Evolutionary conservation across 2,329 filamentous ascomycete species (phyloP).

Genomic region (Arthrobotrys sinensis): DNA sequence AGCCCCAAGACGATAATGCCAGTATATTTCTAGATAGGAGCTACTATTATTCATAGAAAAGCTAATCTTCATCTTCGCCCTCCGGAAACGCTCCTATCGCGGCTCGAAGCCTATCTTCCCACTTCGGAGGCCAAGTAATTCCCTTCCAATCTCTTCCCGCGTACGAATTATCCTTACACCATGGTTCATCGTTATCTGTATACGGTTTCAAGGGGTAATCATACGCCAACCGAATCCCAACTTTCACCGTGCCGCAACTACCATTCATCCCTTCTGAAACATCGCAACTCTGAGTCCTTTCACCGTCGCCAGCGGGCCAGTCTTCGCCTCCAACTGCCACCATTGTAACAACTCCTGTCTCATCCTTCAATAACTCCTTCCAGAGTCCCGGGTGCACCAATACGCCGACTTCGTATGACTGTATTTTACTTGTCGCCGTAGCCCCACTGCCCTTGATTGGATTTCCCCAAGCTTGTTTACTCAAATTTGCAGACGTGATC

Average conservation of each 20-base stretch:
- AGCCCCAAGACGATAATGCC: too few species aligned
- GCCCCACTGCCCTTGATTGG: constrained; percentile 27
- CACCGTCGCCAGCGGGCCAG: constrained; percentile 65
- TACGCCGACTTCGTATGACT: constrained; percentile 88
- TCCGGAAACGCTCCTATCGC: background rate
- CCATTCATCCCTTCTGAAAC: constrained; percentile 63
- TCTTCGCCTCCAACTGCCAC: constrained; percentile 42
- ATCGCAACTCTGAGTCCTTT: constrained; percentile 74
- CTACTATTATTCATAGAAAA: too few species aligned
- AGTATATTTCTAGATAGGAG: too few species aligned
- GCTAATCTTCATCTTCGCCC: background rate
- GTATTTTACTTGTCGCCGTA: constrained; percentile 71
- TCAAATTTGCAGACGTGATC: constrained; percentile 90
- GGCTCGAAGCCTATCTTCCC: constrained; percentile 29
- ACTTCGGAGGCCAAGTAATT: constrained; percentile 43
- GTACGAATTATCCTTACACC: constrained; percentile 69
- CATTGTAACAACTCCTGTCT: constrained; percentile 58
- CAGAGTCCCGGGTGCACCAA: constrained; percentile 81
- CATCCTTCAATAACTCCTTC: constrained; percentile 69
- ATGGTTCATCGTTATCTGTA: constrained; percentile 76
- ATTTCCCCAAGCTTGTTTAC: constrained; percentile 90
- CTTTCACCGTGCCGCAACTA: constrained; percentile 66
- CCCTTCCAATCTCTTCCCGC: constrained; percentile 61
- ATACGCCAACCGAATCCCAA: constrained; percentile 87
- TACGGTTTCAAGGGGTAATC: constrained; percentile 81